These are phyloP conservation scores for Pythium folliculosum DNA, from an alignment of 352 stramenopile genomes.

Conservation along the genomic window DNA sequence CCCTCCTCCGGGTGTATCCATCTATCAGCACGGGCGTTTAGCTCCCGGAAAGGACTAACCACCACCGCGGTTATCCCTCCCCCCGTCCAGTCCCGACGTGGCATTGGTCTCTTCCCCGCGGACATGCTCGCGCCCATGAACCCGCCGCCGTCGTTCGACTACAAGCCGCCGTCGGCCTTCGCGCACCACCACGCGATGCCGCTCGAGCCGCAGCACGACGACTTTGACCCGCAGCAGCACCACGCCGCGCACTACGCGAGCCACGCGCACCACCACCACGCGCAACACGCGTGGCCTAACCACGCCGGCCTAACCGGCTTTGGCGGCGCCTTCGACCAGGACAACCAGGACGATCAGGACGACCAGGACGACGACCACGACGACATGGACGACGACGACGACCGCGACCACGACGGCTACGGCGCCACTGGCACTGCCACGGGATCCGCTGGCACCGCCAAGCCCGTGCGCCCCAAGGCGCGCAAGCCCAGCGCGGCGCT, in stretches of 20 bases:
- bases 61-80: no score
- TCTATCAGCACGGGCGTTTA: neutral
- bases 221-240: conserved; percentile 2
- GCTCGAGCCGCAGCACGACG: conserved; percentile 14
- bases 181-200: neutral
- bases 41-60: no score
- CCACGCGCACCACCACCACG: conserved; percentile 4
- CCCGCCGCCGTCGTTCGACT: conserved; percentile 13
- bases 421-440: neutral
- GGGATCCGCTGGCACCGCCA: neutral
- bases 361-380: conserved; percentile 7
- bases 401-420: neutral
- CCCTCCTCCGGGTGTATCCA: conserved; percentile 10
- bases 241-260: conserved; percentile 2
- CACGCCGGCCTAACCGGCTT: conserved; percentile 3
- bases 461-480: neutral
- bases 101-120: neutral
- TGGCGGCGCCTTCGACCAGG: neutral
- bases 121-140: conserved; percentile 24
- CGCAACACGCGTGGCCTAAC: neutral
- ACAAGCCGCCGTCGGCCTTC: conserved; percentile 5
- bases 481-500: neutral
- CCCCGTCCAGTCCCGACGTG: no score
- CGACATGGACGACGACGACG: neutral
- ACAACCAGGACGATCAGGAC: conserved; percentile 10